Evolutionary conservation across 2,329 filamentous ascomycete genomes (phyloP), one percentile per base, ranked within the genome.

Genomic region (Grosmannia penicillata): DNA sequence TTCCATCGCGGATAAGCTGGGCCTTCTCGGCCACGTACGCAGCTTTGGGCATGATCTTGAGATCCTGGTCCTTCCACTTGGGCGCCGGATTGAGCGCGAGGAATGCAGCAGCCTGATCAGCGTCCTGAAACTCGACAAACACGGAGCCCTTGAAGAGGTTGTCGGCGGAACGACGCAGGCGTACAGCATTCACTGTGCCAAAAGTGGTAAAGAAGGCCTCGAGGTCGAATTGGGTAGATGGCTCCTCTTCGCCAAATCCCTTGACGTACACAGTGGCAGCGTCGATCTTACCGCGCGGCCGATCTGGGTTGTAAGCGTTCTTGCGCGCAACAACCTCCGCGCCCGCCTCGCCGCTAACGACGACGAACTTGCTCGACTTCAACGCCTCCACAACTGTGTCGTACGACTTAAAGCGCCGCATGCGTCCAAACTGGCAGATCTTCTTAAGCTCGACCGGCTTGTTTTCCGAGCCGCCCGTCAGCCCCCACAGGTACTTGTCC

Each of bases 91-190:
- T 81, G 29, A 85, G 63, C 13, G 66, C 75, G 44, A 95, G 63
- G 61, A 98, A 98, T 42, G 76, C 75, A 56, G 86, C 70, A 51
- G 83, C 78, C 18, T 75, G 70, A 48, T 93, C 83, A 52, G 86
- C 79, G 36, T 74, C 73, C 45, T 74, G 70, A 58, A 96, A 98
- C 59, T 95, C 89, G 47, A 94, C 84, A 55, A 95, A 96, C 42
- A 94, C 84, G 48, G 85, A 94, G 49, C 89, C 86, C 71, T 98
- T 98, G 77, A 96, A 98, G 37, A 70, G 62, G 51, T 76, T 77
- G 43, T 78, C 65, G 31, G 70, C 67, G 35, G 66, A 68, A 48
- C 91, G 85, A 49, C 93, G 84, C 45, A 98, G 80, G 53, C 89
- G 87, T 45, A 98, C 78, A 33, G 78, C 74, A 52, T 82, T 84